Evolutionary conservation across 2,329 filamentous ascomycete genomes (phyloP).

Genomic region (Lithohypha guttulata): DNA sequence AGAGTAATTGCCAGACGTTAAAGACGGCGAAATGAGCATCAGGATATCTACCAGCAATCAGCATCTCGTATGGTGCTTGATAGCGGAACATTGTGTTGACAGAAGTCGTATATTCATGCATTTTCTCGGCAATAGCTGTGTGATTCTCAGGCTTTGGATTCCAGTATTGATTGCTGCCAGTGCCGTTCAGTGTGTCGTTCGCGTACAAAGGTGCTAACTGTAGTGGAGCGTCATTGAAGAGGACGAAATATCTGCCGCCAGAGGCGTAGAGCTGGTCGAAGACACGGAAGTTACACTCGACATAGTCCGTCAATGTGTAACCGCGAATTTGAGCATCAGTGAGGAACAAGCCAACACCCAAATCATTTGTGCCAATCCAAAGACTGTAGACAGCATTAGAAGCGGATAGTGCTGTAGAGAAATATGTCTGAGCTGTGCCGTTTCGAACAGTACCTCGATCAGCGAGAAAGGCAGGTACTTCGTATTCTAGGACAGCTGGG

Average conservation of each 20-base stretch:
- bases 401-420: slow-evolving; percentile 13
- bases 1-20: slow-evolving; percentile 46
- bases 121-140: slow-evolving; percentile 41
- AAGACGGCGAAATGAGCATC: slow-evolving; percentile 55
- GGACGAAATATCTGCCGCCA: slow-evolving; percentile 59
- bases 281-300: slow-evolving; percentile 55
- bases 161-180: slow-evolving; percentile 37
- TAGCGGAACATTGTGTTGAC: slow-evolving; percentile 44
- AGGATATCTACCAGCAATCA: slow-evolving; percentile 34
- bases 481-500: slow-evolving; percentile 53
- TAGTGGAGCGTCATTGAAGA: slow-evolving; percentile 59
- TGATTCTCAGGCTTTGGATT: slow-evolving; percentile 38
- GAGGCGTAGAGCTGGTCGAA: slow-evolving; percentile 54
- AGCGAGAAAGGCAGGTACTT: slow-evolving; percentile 47
- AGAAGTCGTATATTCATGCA: slow-evolving; percentile 38
- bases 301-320: slow-evolving; percentile 53
- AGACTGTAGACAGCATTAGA: slow-evolving; percentile 52
- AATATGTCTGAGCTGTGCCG: slow-evolving; percentile 12
- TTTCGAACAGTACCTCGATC: slow-evolving; percentile 28
- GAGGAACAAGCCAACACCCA: slow-evolving; percentile 56
- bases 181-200: slow-evolving; percentile 35
- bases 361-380: slow-evolving; percentile 75
- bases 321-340: slow-evolving; percentile 50
- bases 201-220: slow-evolving; percentile 59
- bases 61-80: slow-evolving; percentile 38